Evolutionary conservation across 192 early-diverging fungal genomes (phyloP).

Genomic region (Gonapodya sp.): DNA sequence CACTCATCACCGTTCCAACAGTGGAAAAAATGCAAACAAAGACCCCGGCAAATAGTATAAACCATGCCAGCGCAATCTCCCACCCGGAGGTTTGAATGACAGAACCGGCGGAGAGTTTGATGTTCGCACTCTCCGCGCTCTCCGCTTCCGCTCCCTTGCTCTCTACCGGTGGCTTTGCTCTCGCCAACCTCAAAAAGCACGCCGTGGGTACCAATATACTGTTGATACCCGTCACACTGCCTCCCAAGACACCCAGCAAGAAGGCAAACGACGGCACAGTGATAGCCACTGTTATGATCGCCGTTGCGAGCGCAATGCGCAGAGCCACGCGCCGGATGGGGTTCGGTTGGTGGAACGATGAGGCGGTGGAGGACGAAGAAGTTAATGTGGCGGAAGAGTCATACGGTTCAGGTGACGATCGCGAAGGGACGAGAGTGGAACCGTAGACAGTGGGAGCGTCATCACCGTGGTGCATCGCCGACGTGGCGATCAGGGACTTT

Average conservation of each 20-base stretch:
- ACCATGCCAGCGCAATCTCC: background rate
- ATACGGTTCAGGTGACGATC: background rate
- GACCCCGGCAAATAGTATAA: background rate
- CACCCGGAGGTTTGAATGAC: background rate
- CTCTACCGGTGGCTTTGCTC: background rate
- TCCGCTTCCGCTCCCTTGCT: background rate
- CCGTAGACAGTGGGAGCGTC: background rate
- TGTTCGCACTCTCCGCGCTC: background rate
- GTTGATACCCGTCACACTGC: background rate
- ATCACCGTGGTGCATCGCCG: background rate
- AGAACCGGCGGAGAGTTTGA: background rate
- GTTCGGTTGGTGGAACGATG: background rate
- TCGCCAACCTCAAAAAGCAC: background rate
- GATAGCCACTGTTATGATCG: background rate
- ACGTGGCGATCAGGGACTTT: background rate
- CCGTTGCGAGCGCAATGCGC: background rate
- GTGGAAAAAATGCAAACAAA: background rate
- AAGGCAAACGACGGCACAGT: background rate
- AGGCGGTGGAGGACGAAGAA: background rate
- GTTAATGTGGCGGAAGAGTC: background rate
- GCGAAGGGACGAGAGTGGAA: background rate
- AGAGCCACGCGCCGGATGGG: background rate
- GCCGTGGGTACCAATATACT: background rate
- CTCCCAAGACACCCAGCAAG: background rate
- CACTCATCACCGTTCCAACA: background rate